These are phyloP conservation scores for Artomyces pyxidatus DNA, from an alignment of 768 basidiomycete genomes.

Conservation along the genomic window DNA sequence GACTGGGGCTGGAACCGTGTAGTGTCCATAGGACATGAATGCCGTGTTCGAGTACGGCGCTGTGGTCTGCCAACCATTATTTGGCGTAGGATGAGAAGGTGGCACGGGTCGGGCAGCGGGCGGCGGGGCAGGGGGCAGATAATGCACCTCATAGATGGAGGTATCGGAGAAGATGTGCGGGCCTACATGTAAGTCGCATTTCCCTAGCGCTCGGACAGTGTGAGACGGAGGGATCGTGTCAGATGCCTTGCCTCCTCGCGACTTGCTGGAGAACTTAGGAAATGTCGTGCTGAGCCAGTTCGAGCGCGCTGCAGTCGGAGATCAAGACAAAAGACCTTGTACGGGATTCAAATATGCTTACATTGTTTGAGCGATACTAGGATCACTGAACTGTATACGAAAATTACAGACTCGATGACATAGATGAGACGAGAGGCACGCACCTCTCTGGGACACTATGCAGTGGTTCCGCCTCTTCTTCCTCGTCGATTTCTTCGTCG, in stretches of 20 bases:
- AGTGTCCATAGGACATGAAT: not conserved
- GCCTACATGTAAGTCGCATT: slow-evolving; percentile 65
- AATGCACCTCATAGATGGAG: slow-evolving; percentile 65
- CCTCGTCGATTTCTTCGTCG: slow-evolving; percentile 32
- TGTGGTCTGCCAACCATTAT: slow-evolving; percentile 14
- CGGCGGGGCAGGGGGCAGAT: slow-evolving; percentile 31
- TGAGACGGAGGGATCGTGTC: slow-evolving; percentile 55
- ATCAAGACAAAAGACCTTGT: slow-evolving; percentile 9
- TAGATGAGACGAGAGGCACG: not conserved
- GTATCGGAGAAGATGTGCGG: slow-evolving; percentile 68
- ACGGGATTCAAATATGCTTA: slow-evolving; percentile 20
- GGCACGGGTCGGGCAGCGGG: slow-evolving; percentile 17
- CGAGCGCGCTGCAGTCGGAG: slow-evolving; percentile 47
- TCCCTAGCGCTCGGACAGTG: slow-evolving; percentile 55
- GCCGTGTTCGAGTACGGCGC: slow-evolving; percentile 5
- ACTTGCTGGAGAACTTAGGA: slow-evolving; percentile 62
- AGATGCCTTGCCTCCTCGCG: slow-evolving; percentile 48
- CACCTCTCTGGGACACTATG: slow-evolving; percentile 55
- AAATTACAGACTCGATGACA: slow-evolving; percentile 1
- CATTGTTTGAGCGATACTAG: slow-evolving; percentile 68
- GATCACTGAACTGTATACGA: slow-evolving; percentile 43
- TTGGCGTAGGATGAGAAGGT: slow-evolving; percentile 18
- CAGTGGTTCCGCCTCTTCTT: slow-evolving; percentile 23
- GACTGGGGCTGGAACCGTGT: not conserved
- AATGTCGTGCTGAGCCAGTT: slow-evolving; percentile 60